Base-by-base conservation (phyloP, 495 filamentous ascomycete species). In the Talaromyces nanjingensis region DNA sequence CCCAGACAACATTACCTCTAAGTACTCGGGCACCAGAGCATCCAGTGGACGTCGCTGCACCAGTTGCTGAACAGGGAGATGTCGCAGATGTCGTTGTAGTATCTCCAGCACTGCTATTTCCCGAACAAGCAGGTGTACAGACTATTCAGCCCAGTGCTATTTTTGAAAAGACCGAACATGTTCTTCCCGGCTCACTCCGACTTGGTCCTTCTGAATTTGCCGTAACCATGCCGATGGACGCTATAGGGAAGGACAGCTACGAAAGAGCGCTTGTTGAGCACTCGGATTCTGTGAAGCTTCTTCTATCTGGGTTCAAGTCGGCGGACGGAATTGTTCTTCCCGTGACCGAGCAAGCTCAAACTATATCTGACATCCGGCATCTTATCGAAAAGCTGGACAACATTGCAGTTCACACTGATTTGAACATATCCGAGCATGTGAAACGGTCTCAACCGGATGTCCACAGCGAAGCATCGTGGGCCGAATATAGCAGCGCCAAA, bases 401-500 rank as follows among this genome's bases (percentile, higher is more conserved):
- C 59, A 73, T 84, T 25, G 66, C 79, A 6, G 78, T 77, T 45
- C 83, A 87, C 68, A 80, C 81, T 7, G 84, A 87, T 66, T 72
- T 87, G 14, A 84, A 83, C 47, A 73, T 73, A 64, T 70, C 67
- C 52, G 74, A 66, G 3, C 77, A 77, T 69, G 69, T 73, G 65
- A 77, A 70, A 66, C 73, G 65, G 53, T 55, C 69, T 4, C 69
- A 68, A 4, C 73, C 71, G 0, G 69, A 78, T 27, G 67, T 78
- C 16, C 67, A 72, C 31, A 72, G 78, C 54, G 80, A 84, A 64
- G 79, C 84, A 11, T 69, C 74, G 14, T 86, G 83, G 79, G 81
- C 83, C 4, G 80, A 84, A 54, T 75, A 79, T 14, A 82, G 79
- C 14, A 86, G 85, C 66, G 70, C 82, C 29, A 83, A 87, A 68